Evolutionary conservation across 2,329 filamentous ascomycete species (phyloP).

Genomic region (Domatiomyces catenatus): DNA sequence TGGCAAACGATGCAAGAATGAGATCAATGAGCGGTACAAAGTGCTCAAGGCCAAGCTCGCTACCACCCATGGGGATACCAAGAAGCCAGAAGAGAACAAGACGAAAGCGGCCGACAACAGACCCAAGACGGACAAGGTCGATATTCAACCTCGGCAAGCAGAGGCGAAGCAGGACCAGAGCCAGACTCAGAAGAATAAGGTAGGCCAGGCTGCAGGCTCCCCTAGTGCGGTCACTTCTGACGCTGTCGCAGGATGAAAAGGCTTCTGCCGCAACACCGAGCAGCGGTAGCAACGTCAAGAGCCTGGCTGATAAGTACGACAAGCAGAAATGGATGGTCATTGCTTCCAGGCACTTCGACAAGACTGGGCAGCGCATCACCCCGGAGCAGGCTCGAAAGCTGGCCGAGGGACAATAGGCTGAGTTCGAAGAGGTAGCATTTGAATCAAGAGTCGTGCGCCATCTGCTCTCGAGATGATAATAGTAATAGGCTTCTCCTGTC

Average conservation of each 20-base stretch:
- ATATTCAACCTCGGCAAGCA: background rate
- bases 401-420: slow-evolving; percentile 9
- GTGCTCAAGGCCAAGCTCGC: slow-evolving; percentile 10
- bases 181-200: background rate
- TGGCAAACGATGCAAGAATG: slow-evolving; percentile 3
- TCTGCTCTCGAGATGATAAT: too few species aligned
- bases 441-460: too few species aligned
- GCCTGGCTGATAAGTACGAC: slow-evolving; percentile 6
- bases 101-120: slow-evolving; percentile 3
- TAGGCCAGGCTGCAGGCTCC: background rate
- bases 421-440: too few species aligned
- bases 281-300: slow-evolving; percentile 1
- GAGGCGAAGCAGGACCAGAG: background rate
- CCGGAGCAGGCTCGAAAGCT: slow-evolving; percentile 11
- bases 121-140: background rate
- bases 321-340: slow-evolving; percentile 11
- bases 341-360: slow-evolving; percentile 17
- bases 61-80: slow-evolving; percentile 1
- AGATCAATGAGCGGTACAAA: slow-evolving; percentile 13
- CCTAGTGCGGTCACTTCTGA: background rate
- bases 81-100: slow-evolving; percentile 5
- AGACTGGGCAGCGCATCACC: slow-evolving; percentile 15
- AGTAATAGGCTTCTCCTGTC: too few species aligned
- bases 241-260: background rate
- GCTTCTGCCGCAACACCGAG: background rate